These are phyloP conservation scores for Yamadazyma buinensis DNA, from an alignment of 1,139 yeast genomes.

Conservation along the genomic window DNA sequence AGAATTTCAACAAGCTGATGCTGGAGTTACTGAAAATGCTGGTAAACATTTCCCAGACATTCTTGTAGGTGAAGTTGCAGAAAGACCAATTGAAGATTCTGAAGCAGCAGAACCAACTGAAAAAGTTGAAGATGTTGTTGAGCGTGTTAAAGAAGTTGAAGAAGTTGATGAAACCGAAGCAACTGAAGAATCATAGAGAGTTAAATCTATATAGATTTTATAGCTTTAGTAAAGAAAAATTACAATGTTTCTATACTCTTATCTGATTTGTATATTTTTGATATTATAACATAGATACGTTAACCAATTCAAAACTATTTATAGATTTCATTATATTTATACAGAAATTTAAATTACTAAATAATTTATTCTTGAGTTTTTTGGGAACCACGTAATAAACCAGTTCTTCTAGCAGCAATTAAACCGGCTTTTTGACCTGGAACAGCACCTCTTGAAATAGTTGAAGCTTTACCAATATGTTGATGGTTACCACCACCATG, in stretches of 20 bases:
- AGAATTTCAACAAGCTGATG: too few relatives aligned
- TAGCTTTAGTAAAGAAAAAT: too few relatives aligned
- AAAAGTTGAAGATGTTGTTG: not conserved
- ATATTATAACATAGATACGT: constrained; percentile 9
- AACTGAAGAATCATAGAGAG: constrained; percentile 3
- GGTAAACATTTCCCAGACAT: not conserved
- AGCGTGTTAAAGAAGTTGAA: not conserved
- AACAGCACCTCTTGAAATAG: constrained; percentile 98
- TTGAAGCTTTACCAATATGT: constrained; percentile 99
- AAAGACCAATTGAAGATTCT: not conserved
- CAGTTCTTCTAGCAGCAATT: constrained; percentile 99
- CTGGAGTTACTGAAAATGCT: not conserved
- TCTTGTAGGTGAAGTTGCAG: not conserved
- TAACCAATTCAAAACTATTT: constrained; percentile 8
- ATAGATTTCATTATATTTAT: constrained; percentile 12
- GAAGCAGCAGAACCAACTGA: too few relatives aligned
- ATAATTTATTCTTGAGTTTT: constrained; percentile 69
- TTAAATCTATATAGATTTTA: not conserved
- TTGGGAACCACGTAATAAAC: constrained; percentile 99
- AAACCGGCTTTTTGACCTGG: constrained; percentile 99
- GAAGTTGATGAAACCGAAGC: not conserved
- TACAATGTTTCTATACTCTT: not conserved
- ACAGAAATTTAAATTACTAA: constrained; percentile 9
- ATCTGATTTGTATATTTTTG: constrained; percentile 8
- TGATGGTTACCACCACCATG: constrained; percentile 99